Conservation (phyloP, 345 rosid genomes). For the Raphanus raphanistrum region DNA sequence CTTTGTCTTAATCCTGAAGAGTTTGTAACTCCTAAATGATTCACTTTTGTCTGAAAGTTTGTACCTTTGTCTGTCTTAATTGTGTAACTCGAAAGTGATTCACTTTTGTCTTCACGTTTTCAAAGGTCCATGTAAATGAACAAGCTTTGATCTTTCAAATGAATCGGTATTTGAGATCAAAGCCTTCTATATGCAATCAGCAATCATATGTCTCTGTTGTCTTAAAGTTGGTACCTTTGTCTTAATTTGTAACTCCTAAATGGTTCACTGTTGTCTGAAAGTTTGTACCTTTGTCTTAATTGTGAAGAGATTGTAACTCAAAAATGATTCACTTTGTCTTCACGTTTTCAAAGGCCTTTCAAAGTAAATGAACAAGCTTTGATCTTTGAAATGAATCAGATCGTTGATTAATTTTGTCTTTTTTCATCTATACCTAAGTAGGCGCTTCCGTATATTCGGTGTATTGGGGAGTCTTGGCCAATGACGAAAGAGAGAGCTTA, state of each 20-base stretch:
- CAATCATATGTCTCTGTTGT: not conserved
- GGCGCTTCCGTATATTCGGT: slow-evolving; percentile 94
- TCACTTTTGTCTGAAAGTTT: not conserved
- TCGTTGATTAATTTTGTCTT: not conserved
- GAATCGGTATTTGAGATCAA: not conserved
- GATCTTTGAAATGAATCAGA: not conserved
- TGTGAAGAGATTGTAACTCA: not conserved
- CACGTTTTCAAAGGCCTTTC: not conserved
- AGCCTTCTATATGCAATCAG: not conserved
- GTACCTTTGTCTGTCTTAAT: not conserved
- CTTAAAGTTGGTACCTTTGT: slow-evolving; percentile 11
- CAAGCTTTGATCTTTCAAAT: no score
- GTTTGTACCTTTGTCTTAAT: not conserved
- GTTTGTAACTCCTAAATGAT: not conserved
- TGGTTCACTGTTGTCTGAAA: not conserved
- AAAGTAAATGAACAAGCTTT: not conserved
- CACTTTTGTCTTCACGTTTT: not conserved
- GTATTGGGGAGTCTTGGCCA: slow-evolving; percentile 96
- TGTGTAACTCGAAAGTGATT: not conserved
- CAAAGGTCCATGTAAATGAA: not conserved
- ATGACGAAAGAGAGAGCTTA: slow-evolving; percentile 94
- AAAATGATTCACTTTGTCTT: not conserved
- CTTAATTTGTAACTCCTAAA: not conserved
- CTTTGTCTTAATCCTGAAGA: slow-evolving; percentile 15
- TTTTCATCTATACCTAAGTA: slow-evolving; percentile 14